These are phyloP conservation scores for Saccharomycopsis amapae DNA, from an alignment of 805 yeast genomes.

Conservation along the genomic window DNA sequence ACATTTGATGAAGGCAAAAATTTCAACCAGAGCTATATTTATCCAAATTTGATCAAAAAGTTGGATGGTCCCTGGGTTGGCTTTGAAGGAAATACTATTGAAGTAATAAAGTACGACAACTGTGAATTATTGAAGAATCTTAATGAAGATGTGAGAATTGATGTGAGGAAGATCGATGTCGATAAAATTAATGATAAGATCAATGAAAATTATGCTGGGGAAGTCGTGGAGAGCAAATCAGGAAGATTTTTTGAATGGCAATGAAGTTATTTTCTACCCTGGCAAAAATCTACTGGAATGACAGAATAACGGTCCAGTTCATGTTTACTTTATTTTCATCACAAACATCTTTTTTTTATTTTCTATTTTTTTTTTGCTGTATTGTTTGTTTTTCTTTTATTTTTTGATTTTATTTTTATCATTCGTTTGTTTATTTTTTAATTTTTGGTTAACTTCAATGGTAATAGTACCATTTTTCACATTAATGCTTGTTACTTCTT, in stretches of 20 bases:
- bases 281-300: too few species aligned
- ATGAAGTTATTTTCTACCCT: slow-evolving; percentile 1
- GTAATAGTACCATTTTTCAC: too few species aligned
- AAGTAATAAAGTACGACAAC: slow-evolving; percentile 28
- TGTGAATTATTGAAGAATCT: slow-evolving; percentile 9
- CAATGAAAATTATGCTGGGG: slow-evolving; percentile 18
- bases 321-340: not conserved
- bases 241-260: slow-evolving; percentile 19
- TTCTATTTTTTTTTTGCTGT: too few species aligned
- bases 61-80: slow-evolving; percentile 44
- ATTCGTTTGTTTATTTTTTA: too few species aligned
- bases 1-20: slow-evolving; percentile 43
- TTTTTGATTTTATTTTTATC: not conserved
- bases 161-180: slow-evolving; percentile 12
- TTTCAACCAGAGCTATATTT: slow-evolving; percentile 34
- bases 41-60: slow-evolving; percentile 34
- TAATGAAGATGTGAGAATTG: slow-evolving; percentile 18
- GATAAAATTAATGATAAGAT: slow-evolving; percentile 13
- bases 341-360: too few species aligned
- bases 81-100: slow-evolving; percentile 37
- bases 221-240: slow-evolving; percentile 3
- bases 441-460: too few species aligned
- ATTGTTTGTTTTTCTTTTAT: not conserved
- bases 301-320: too few species aligned
- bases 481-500: too few species aligned